phyloP scores from a whole-genome alignment of 2,329 filamentous ascomycete species.

The Neopestalotiopsis sp. region DNA sequence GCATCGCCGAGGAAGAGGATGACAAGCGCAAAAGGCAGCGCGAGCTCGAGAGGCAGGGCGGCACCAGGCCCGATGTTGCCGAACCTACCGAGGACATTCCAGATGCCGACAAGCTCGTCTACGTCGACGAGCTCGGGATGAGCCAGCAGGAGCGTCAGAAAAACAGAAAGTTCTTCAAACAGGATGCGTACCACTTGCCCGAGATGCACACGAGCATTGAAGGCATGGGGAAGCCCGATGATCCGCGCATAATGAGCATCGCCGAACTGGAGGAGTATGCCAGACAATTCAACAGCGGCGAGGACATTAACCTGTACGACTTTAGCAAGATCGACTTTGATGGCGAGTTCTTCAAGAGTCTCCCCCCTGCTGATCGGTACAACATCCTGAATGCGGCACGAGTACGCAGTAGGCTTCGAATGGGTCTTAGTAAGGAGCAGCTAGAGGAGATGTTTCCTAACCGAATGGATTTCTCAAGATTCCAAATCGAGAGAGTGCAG shows the following conservation, averaged over 20 bases:
- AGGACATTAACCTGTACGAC: slow-evolving; percentile 91
- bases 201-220: slow-evolving; percentile 80
- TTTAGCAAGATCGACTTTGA: slow-evolving; percentile 99
- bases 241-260: slow-evolving; percentile 94
- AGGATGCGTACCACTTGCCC: slow-evolving; percentile 93
- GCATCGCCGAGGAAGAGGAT: slow-evolving; percentile 83
- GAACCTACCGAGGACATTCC: slow-evolving; percentile 73
- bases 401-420: slow-evolving; percentile 83
- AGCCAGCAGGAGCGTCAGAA: slow-evolving; percentile 74
- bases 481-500: slow-evolving; percentile 92
- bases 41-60: slow-evolving; percentile 48
- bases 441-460: slow-evolving; percentile 96
- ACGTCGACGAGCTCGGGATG: slow-evolving; percentile 90
- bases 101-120: slow-evolving; percentile 73
- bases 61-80: slow-evolving; percentile 37
- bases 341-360: slow-evolving; percentile 89
- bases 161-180: slow-evolving; percentile 82
- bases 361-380: slow-evolving; percentile 90
- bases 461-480: slow-evolving; percentile 94
- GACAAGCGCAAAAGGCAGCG: slow-evolving; percentile 61
- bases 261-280: slow-evolving; percentile 96
- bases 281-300: slow-evolving; percentile 86
- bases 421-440: slow-evolving; percentile 97
- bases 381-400: slow-evolving; percentile 96
- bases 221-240: slow-evolving; percentile 87